Percentiles rank a stretch among this genome's conserved stretches.
Conservation (phyloP, 23 red algal genomes). For the Gracilaria caudata region DNA sequence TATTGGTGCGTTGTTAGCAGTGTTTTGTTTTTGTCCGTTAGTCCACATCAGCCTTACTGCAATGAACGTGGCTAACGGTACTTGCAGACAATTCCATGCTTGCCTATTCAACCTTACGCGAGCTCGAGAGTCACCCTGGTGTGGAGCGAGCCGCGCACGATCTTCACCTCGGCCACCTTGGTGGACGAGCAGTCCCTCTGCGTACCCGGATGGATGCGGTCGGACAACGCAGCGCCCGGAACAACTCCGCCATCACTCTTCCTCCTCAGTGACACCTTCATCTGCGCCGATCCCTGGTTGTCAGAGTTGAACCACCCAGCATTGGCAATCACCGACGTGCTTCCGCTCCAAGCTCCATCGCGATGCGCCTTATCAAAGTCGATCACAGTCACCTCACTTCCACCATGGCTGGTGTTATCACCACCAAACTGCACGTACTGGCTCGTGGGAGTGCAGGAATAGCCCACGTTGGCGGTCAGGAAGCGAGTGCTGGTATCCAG, state of each 20-base stretch:
- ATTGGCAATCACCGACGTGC: neutral
- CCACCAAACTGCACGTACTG: conserved; percentile 17
- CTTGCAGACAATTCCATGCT: too few species aligned
- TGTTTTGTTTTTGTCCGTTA: too few species aligned
- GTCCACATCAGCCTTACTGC: too few species aligned
- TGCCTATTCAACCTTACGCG: neutral
- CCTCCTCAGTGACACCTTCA: conserved; percentile 26
- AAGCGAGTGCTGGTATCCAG: conserved; percentile 9
- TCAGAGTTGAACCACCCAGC: conserved; percentile 39
- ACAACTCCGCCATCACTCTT: neutral
- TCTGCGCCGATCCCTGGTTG: conserved; percentile 20
- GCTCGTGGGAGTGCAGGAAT: neutral
- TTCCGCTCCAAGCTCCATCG: neutral
- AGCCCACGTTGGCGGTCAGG: neutral
- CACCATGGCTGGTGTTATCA: conserved; percentile 35
- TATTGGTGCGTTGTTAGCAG: too few species aligned
- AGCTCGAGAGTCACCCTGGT: neutral
- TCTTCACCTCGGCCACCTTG: conserved; percentile 26
- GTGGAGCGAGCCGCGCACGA: conserved; percentile 8
- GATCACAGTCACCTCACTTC: conserved; percentile 32
- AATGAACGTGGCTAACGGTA: too few species aligned
- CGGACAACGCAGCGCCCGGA: neutral
- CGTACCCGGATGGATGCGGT: conserved; percentile 13
- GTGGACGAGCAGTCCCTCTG: conserved; percentile 12
- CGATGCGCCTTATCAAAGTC: neutral